Evolutionary conservation across 345 rosid species (phyloP), one percentile per base, ranked within the genome.

Genomic region (Salix dunnii): DNA sequence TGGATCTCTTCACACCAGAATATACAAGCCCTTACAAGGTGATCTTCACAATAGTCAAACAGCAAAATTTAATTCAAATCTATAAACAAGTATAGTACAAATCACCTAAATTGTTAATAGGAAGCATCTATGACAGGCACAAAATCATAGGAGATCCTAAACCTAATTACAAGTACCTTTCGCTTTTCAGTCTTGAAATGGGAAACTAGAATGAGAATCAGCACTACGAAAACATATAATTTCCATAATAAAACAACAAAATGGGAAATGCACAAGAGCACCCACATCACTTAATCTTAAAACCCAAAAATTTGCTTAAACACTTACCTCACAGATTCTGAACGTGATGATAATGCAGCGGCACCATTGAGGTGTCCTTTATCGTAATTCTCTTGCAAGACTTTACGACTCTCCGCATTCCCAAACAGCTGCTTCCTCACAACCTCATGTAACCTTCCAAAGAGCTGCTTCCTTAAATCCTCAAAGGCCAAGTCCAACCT

Each of bases 401-500:
- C 9, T 23, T 46, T 62, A 46, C 14, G 36, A 6, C 63, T 73
- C 61, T 67, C 77, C 16, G 31, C 77, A 38, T 73, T 67, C 77
- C 76, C 67, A 49, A 49, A 80, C 72, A 75, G 53, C 78, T 83
- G 86, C 80, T 86, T 84, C 88, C 85, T 84, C 72, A 85, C 87
- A 28, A 61, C 86, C 35, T 82, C 86, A 79, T 84, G 89, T 42
- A 88, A 43, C 70, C 88, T 83, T 35, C 88, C 91, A 74, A 91
- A 90, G 67, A 91, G 83, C 77, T 87, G 83, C 55, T 89, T 82
- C 71, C 88, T 86, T 83, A 93, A 75, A 1, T 85, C 78, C 81
- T 83, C 88, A 31, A 93, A 86, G 36, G 88, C 92, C 75, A 88
- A 82, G 85, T 88, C 91, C 83, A 91, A 76, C 84, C 76, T 90